phyloP scores from a whole-genome alignment of 163 green algal genomes.

The Chloroidium sp. region DNA sequence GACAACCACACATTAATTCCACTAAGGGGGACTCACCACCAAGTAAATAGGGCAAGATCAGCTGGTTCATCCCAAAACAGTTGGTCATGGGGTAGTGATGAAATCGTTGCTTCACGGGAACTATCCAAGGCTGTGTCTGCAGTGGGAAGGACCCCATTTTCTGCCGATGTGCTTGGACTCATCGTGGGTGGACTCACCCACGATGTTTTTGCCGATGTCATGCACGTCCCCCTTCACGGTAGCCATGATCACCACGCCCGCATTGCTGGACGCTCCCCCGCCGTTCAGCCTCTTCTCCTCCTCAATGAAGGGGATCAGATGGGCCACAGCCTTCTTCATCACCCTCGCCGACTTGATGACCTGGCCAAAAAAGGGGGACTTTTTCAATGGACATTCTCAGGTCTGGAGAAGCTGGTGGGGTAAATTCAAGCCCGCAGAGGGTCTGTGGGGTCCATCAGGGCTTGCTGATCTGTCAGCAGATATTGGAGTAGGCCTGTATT shows the following conservation, averaged over 20 bases:
- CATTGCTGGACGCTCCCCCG: conserved; percentile 33
- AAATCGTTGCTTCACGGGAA: too few species aligned
- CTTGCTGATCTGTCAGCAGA: background rate
- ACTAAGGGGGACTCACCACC: too few species aligned
- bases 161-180: too few species aligned
- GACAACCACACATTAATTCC: too few species aligned
- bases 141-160: too few species aligned
- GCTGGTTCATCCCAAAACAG: too few species aligned
- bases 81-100: too few species aligned
- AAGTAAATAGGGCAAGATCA: too few species aligned
- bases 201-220: conserved; percentile 99
- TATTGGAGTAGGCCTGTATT: background rate
- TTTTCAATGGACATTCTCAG: too few species aligned
- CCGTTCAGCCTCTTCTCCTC: conserved; percentile 82
- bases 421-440: too few species aligned
- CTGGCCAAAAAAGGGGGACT: conserved; percentile 25
- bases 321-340: conserved; percentile 96
- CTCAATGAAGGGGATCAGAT: conserved; percentile 97
- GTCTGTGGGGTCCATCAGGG: background rate
- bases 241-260: conserved; percentile 89
- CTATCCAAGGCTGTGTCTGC: too few species aligned
- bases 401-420: too few species aligned
- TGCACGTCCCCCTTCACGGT: conserved; percentile 99
- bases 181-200: conserved; percentile 19
- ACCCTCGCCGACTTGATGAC: conserved; percentile 98